These are phyloP conservation scores for Cyphellophora europaea DNA, from an alignment of 2,329 filamentous ascomycete genomes.

Conservation along the genomic window DNA sequence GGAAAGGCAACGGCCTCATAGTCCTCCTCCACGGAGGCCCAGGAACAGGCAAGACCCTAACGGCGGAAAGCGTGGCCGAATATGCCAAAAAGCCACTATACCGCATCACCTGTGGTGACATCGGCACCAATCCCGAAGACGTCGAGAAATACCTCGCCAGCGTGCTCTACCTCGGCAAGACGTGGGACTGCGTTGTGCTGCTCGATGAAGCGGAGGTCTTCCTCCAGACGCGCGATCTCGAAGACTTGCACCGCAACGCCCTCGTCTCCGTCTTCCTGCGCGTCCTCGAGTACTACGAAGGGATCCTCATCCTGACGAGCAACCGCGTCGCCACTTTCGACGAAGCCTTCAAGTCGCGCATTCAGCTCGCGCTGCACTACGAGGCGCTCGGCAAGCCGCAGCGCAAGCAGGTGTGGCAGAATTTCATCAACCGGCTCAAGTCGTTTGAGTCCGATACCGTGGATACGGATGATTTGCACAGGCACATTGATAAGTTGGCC, in stretches of 20 bases:
- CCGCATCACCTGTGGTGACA: constrained; percentile 29
- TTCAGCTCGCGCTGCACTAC: constrained; percentile 75
- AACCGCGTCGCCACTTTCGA: constrained; percentile 73
- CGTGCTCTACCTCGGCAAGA: constrained; percentile 26
- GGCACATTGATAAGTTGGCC: constrained; percentile 13
- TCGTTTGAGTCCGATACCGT: constrained; percentile 2
- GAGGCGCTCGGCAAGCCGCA: constrained; percentile 6
- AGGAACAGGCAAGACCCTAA: constrained; percentile 31
- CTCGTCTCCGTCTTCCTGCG: constrained; percentile 26
- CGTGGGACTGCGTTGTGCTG: constrained; percentile 26
- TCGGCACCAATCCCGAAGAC: constrained; percentile 25
- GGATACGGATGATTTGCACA: constrained; percentile 9
- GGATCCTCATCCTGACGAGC: constrained; percentile 36
- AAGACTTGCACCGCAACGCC: constrained; percentile 18
- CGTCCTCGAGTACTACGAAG: constrained; percentile 28
- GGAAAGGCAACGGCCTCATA: constrained; percentile 27
- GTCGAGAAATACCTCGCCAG: constrained; percentile 29
- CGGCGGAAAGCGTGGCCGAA: constrained; percentile 32
- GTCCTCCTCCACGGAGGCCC: constrained; percentile 29
- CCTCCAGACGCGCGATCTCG: constrained; percentile 14
- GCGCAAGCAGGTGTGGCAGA: constrained; percentile 8
- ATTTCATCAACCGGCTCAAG: constrained; percentile 6
- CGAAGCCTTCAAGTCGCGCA: constrained; percentile 79
- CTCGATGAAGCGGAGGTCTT: constrained; percentile 23
- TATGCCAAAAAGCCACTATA: constrained; percentile 30